Base-by-base conservation (phyloP, 805 yeast species). In the Lipomyces starkeyi region DNA sequence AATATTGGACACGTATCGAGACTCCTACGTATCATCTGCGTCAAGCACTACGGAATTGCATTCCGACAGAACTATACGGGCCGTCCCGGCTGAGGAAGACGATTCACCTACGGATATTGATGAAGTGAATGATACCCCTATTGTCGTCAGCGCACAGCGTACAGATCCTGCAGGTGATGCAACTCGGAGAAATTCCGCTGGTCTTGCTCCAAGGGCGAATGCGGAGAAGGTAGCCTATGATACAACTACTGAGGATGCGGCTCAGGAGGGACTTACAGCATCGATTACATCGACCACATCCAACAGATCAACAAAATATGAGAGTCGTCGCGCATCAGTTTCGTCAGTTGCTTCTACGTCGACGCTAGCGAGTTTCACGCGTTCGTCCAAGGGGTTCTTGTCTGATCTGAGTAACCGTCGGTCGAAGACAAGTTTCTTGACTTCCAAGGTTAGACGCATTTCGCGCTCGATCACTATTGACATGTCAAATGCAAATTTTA, bases 381-480 rank as follows among this genome's bases (percentile, higher is more conserved):
- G 70, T 11, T 59, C 65, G 59, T 62, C 66, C n/a, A 65, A 61
- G 25, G 69, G 72, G 2, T 65, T 69, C 11, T 47, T 69, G 3
- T 35, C 69, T 11, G 72, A 68, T 32, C 34, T 69, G 2, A 58
- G 61, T 27, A 43, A 14, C 47, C 29, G 61, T n/a, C 59, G 71
- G 11, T 35, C 64, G 3, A 60, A 66, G 43, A 3, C 65, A 43
- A 55, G 59, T 8, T 60, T 47, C 32, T 43, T 69, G 22, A 47
- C 62, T 2, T 65, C 72, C 2, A 64, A 65, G 29, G 72, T 69
- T 34, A 63, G 72, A 11, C 62, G 72, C 20, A 68, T 68, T n/a
- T 69, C 72, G n/a, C 63, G 70, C n/a, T 63, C 71, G 9, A 61
- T 67, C 52, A 62, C 60, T 2, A 27, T 58, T 8, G 70, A 67